Base-by-base conservation (phyloP, 768 basidiomycete genomes). In the Pluteus cervinus region DNA sequence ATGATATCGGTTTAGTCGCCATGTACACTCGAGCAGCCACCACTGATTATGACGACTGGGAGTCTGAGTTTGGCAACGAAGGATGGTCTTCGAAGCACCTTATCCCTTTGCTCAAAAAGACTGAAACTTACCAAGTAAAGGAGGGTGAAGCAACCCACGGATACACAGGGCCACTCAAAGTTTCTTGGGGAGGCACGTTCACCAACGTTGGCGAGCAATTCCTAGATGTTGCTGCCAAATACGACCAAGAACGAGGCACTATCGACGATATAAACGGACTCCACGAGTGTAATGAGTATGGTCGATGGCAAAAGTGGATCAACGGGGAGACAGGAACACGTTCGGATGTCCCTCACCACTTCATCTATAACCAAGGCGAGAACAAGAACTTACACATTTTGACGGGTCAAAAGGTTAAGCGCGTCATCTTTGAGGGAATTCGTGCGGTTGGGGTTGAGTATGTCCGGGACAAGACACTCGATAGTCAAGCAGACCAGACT, bases 361-460 rank as follows among this genome's bases (percentile, higher is more conserved):
- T n/a, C n/a, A n/a, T n/a, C n/a, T n/a, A n/a, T n/a, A n/a, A n/a
- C n/a, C n/a, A n/a, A n/a, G n/a, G n/a, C n/a, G n/a, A n/a, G n/a
- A n/a, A n/a, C n/a, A n/a, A n/a, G n/a, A n/a, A n/a, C n/a, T n/a
- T n/a, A n/a, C n/a, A n/a, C n/a, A n/a, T n/a, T n/a, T n/a, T n/a
- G n/a, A n/a, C n/a, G n/a, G n/a, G n/a, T n/a, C n/a, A n/a, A n/a
- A n/a, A n/a, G n/a, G n/a, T n/a, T n/a, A n/a, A n/a, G n/a, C n/a
- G n/a, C n/a, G n/a, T n/a, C n/a, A n/a, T n/a, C n/a, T n/a, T n/a
- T n/a, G n/a, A n/a, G n/a, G 56, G 54, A 7, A 54, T 54, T 14
- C 60, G 56, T 36, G 71, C 73, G 16, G 61, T 69, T 4, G 76
- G 75, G 4, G 66, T 79, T 4, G 75, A 77, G 54, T 76, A 73